Percentiles rank a stretch among this genome's conserved stretches.
Conservation (phyloP, 2,329 filamentous ascomycete species). For the Thelonectria discophora region DNA sequence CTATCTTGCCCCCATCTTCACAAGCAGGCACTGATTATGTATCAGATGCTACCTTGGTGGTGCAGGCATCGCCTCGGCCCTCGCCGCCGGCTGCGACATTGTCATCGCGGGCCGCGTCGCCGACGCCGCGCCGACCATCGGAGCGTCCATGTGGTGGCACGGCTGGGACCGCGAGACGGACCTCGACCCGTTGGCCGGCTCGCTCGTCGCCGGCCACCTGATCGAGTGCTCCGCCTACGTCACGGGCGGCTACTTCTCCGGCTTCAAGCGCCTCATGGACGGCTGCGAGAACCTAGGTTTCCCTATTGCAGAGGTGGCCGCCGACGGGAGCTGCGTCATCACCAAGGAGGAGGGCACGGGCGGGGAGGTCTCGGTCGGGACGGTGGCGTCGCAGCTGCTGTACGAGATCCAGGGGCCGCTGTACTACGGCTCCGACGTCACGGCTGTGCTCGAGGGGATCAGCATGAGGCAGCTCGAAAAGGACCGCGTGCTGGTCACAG, state of each 20-base stretch:
- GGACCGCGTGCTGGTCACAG: slow-evolving; percentile 41
- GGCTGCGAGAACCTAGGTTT: slow-evolving; percentile 39
- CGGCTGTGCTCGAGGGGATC: slow-evolving; percentile 48
- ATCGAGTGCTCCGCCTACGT: slow-evolving; percentile 63
- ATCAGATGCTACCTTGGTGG: slow-evolving; percentile 47
- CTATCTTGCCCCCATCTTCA: not conserved
- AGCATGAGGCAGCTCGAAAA: slow-evolving; percentile 56
- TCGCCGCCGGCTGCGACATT: slow-evolving; percentile 53
- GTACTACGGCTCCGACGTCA: slow-evolving; percentile 52
- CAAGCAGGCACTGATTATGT: not conserved
- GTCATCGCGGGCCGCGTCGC: slow-evolving; percentile 57
- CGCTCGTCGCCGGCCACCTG: slow-evolving; percentile 59
- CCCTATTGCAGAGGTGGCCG: slow-evolving; percentile 46
- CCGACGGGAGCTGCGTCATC: slow-evolving; percentile 43
- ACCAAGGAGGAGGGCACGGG: slow-evolving; percentile 45
- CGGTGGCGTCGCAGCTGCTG: slow-evolving; percentile 46
- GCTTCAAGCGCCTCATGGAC: slow-evolving; percentile 46
- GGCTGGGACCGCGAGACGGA: slow-evolving; percentile 54
- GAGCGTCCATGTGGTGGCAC: slow-evolving; percentile 63
- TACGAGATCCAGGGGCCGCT: slow-evolving; percentile 53
- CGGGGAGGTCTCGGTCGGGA: slow-evolving; percentile 47
- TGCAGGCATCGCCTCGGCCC: slow-evolving; percentile 52
- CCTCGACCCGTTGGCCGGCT: slow-evolving; percentile 57
- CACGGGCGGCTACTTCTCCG: slow-evolving; percentile 62
- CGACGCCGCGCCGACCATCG: slow-evolving; percentile 60